These are phyloP conservation scores for Peronospora farinosa DNA, from an alignment of 352 stramenopile species.

Conservation along the genomic window DNA sequence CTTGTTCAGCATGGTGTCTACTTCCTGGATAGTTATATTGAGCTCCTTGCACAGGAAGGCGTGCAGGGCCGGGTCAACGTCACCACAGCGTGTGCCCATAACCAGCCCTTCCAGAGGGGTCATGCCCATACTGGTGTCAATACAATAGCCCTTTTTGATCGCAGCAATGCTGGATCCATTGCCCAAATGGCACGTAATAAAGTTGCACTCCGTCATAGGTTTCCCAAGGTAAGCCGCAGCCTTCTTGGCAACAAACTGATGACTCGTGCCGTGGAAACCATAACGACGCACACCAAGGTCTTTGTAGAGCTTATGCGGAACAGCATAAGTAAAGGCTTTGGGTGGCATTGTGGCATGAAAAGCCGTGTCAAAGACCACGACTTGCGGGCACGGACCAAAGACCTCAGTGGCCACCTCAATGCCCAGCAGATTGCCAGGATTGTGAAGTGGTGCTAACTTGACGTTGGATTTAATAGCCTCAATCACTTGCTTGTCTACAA, in stretches of 20 bases:
- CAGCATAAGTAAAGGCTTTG: slow-evolving; percentile 73
- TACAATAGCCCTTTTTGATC: slow-evolving; percentile 61
- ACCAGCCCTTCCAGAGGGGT: slow-evolving; percentile 83
- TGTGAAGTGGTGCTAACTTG: slow-evolving; percentile 79
- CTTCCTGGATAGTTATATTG: slow-evolving; percentile 61
- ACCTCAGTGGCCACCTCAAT: slow-evolving; percentile 76
- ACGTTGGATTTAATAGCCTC: slow-evolving; percentile 56
- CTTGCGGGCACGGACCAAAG: slow-evolving; percentile 62
- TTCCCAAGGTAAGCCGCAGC: slow-evolving; percentile 56
- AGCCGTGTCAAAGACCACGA: slow-evolving; percentile 88
- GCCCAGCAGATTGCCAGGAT: slow-evolving; percentile 80
- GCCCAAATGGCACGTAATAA: slow-evolving; percentile 86
- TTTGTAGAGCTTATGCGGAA: slow-evolving; percentile 76
- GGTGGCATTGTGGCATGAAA: slow-evolving; percentile 85
- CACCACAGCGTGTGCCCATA: slow-evolving; percentile 86
- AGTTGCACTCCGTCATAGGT: slow-evolving; percentile 47
- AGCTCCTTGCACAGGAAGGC: slow-evolving; percentile 64
- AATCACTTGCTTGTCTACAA: slow-evolving; percentile 49
- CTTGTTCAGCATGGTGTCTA: slow-evolving; percentile 88
- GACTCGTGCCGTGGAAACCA: slow-evolving; percentile 87
- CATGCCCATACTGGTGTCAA: slow-evolving; percentile 89
- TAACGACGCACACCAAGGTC: slow-evolving; percentile 82
- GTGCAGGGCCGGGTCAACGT: slow-evolving; percentile 82
- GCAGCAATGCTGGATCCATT: slow-evolving; percentile 83
- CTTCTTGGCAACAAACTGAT: slow-evolving; percentile 79